Evolutionary conservation across 164 flowering plant genomes (phyloP).

Genomic region (Vitis vinifera): DNA sequence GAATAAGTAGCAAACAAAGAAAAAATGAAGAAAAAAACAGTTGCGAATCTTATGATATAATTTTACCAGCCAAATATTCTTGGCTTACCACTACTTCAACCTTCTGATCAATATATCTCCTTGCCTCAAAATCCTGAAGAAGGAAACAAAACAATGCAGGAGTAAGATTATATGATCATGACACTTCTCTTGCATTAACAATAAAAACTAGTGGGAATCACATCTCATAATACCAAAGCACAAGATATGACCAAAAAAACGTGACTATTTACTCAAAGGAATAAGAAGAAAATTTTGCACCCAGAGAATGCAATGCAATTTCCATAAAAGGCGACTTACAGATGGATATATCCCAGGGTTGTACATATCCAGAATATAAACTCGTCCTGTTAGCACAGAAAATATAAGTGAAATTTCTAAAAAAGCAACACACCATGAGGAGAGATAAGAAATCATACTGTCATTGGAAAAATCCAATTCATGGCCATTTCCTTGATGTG

Average conservation of each 20-base stretch:
- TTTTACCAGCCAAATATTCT: neutral
- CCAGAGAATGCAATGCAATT: neutral
- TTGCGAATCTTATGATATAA: neutral
- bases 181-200: neutral
- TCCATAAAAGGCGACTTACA: constrained; percentile 42
- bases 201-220: neutral
- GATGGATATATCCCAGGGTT: constrained; percentile 85
- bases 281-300: too few relatives aligned
- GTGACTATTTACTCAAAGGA: neutral
- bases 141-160: neutral
- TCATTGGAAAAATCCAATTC: constrained; percentile 83
- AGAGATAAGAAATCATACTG: constrained; percentile 39
- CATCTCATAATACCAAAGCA: neutral
- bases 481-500: constrained; percentile 99
- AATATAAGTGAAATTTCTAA: constrained; percentile 10
- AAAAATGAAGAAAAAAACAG: neutral
- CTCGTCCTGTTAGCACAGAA: constrained; percentile 59
- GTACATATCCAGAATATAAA: constrained; percentile 87
- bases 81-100: constrained; percentile 74
- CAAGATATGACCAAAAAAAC: neutral
- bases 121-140: constrained; percentile 71
- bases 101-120: constrained; percentile 67
- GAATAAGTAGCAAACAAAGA: neutral
- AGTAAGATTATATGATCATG: neutral
- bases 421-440: neutral